Evolutionary conservation across 2,329 filamentous ascomycete species (phyloP).

Genomic region (Hymenoscyphus repandus): DNA sequence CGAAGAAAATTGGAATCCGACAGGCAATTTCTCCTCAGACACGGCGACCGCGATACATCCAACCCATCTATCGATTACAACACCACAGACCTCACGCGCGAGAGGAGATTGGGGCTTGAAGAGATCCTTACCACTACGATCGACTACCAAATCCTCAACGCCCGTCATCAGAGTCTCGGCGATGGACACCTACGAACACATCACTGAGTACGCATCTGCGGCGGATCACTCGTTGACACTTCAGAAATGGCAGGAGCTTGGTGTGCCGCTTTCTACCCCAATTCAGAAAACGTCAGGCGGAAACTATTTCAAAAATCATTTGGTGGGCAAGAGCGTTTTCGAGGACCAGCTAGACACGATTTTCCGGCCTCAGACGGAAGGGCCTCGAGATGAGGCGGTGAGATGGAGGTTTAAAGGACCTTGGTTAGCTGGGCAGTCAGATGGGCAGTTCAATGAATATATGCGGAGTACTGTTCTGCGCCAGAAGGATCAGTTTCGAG

Average conservation of each 20-base stretch:
- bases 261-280: constrained; percentile 62
- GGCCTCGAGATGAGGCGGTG: constrained; percentile 35
- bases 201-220: constrained; percentile 83
- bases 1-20: constrained; percentile 42
- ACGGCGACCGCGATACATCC: constrained; percentile 73
- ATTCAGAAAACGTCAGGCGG: constrained; percentile 14
- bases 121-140: constrained; percentile 70
- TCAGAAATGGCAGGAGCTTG: constrained; percentile 80
- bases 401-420: constrained; percentile 65
- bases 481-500: constrained; percentile 49
- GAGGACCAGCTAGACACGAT: constrained; percentile 54
- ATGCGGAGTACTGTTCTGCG: constrained; percentile 48
- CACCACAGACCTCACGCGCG: constrained; percentile 64
- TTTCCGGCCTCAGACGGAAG: constrained; percentile 27
- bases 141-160: constrained; percentile 66
- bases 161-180: constrained; percentile 71
- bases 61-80: constrained; percentile 77
- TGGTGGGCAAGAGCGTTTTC: constrained; percentile 47
- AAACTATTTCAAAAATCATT: not conserved
- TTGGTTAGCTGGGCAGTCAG: constrained; percentile 58
- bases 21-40: constrained; percentile 49
- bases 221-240: constrained; percentile 76
- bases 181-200: constrained; percentile 78
- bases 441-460: constrained; percentile 55
- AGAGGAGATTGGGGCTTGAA: constrained; percentile 94